A percentile compares a stretch with the other conserved stretches of the same genome.
Conservation (phyloP, 306 rosid genomes). For the Dryas octopetala region DNA sequence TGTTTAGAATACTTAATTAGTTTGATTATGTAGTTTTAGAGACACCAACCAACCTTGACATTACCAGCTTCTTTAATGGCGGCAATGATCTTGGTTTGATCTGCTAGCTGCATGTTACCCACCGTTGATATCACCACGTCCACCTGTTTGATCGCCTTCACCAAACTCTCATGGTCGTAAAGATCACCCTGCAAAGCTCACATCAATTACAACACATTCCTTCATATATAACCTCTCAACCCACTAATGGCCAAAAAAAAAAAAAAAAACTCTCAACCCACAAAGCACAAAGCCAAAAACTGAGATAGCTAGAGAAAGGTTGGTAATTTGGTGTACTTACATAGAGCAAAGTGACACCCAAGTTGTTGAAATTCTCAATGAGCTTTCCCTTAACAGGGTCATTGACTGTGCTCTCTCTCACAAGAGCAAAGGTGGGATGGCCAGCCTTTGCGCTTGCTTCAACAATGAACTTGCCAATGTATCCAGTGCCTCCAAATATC, state of each 20-base stretch:
- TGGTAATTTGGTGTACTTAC: slow-evolving; percentile 26
- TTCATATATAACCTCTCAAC: no score
- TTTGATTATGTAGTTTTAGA: no score
- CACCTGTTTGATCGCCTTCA: slow-evolving; percentile 72
- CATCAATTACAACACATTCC: background rate
- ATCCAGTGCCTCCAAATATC: slow-evolving; percentile 93
- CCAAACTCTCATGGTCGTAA: slow-evolving; percentile 62
- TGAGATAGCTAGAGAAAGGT: background rate
- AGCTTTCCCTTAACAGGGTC: slow-evolving; percentile 62
- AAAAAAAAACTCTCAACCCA: no score
- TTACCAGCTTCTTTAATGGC: slow-evolving; percentile 90
- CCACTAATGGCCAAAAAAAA: no score
- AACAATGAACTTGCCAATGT: slow-evolving; percentile 71
- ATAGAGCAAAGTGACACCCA: slow-evolving; percentile 58
- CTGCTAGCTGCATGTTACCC: slow-evolving; percentile 52
- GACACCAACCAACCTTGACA: slow-evolving; percentile 52
- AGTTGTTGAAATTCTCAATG: slow-evolving; percentile 46
- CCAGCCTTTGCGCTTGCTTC: slow-evolving; percentile 78
- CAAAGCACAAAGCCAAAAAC: no score
- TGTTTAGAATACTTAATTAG: no score
- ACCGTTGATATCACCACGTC: slow-evolving; percentile 87
- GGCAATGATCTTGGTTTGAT: slow-evolving; percentile 79
- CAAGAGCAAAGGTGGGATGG: slow-evolving; percentile 73
- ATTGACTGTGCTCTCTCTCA: slow-evolving; percentile 61
- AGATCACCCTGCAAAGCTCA: slow-evolving; percentile 65